Evolutionary conservation across 768 basidiomycete species (phyloP), one percentile per base, ranked within the genome.

Genomic region (Xanthoconium purpureum): DNA sequence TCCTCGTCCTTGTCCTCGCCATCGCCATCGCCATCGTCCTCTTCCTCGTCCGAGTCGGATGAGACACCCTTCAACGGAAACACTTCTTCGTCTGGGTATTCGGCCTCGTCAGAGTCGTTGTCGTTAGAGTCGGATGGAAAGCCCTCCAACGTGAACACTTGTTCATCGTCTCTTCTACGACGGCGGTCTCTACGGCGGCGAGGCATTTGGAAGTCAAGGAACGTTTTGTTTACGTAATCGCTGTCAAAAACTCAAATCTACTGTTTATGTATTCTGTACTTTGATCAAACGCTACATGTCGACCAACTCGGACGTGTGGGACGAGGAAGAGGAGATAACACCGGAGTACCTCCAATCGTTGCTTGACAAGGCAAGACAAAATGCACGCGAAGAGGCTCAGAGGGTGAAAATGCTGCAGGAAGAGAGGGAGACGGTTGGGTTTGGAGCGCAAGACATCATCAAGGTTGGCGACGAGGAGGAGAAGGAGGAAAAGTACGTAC

Each of bases 91-190:
- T 64, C 59, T 33, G 63, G 59, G 32, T 71, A 65, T 15, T 76
- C 75, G 4, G 76, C 77, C 0, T 79, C 78, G 12, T 79, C 77
- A 24, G 24, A 4, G 10, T 80, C 74, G n/a, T 44, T 11, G 54
- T 54, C 53, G 36, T 44, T 47, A 40, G 40, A 48, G 47, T 49
- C 42, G 14, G 55, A 56, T 11, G 79, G 75, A 55, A 92, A 61
- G 20, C 84, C 86, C 49, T 82, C 79, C 57, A 91, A 68, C 9
- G 83, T 82, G 63, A 94, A 89, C n/a, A 94, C 88, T 67, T 94
- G 90, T 28, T 93, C 88, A 14, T 85, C 84, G 15, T 75, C 4
- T 24, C 24, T 24, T 24, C 24, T 24, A 24, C 24, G 24, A 24
- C 4, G n/a, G n/a, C n/a, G 24, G 24, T 24, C 83, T 28, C 74